These are phyloP conservation scores for Geranium rotundifolium DNA, from an alignment of 345 rosid species.

Conservation along the genomic window DNA sequence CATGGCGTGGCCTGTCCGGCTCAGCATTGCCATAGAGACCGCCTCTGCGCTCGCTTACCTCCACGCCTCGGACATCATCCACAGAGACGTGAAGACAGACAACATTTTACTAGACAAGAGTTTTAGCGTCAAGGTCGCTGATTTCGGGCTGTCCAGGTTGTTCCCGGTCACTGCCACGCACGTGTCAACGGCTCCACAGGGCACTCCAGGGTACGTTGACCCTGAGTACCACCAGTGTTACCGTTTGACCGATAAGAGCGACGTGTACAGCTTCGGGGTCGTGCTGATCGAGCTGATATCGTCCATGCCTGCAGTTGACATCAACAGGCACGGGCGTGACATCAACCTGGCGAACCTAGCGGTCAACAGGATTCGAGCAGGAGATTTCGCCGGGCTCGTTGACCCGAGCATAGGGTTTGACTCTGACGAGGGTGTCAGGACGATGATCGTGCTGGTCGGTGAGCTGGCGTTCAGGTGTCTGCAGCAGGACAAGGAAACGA, in stretches of 20 bases:
- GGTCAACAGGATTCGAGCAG: conserved; percentile 34
- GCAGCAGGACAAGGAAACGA: conserved; percentile 43
- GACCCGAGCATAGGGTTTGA: conserved; percentile 39
- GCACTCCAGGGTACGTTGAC: conserved; percentile 20
- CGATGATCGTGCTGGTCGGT: conserved; percentile 38
- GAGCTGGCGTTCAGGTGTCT: conserved; percentile 51
- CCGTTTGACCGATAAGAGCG: too few species aligned
- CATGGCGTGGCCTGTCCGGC: conserved; percentile 38
- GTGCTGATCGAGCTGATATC: conserved; percentile 52
- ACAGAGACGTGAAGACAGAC: conserved; percentile 11
- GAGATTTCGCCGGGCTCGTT: conserved; percentile 29
- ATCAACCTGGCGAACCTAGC: conserved; percentile 54
- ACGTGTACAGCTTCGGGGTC: conserved; percentile 37
- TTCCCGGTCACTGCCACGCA: conserved; percentile 45
- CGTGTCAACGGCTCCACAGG: conserved; percentile 66
- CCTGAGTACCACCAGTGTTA: too few species aligned
- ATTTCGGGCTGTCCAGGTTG: conserved; percentile 56
- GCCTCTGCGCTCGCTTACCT: conserved; percentile 57
- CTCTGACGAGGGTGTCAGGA: conserved; percentile 22
- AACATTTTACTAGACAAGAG: conserved; percentile 56
- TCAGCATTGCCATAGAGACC: conserved; percentile 54
- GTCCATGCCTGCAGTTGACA: conserved; percentile 60
- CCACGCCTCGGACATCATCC: conserved; percentile 40
- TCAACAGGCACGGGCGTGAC: conserved; percentile 36
- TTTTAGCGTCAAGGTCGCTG: conserved; percentile 54